Conservation (phyloP, 2,329 filamentous ascomycete species). For the Nemania bipapillata region DNA sequence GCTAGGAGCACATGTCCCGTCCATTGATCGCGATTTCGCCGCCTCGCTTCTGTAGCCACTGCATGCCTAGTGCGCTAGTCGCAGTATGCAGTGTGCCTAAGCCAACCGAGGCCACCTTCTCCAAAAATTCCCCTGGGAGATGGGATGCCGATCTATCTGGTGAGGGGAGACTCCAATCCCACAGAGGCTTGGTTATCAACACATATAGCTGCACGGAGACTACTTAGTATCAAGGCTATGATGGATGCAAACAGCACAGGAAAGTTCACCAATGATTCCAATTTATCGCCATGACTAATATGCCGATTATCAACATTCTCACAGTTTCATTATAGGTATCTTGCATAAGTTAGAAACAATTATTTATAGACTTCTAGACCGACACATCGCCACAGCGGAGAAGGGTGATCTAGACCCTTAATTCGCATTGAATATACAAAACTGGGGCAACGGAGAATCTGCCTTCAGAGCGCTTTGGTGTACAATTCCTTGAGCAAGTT, state of each 20-base stretch:
- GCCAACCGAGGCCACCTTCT: slow-evolving; percentile 7
- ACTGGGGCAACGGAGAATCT: not conserved
- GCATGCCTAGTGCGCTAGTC: not conserved
- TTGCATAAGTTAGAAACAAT: not conserved
- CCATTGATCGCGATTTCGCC: slow-evolving; percentile 11
- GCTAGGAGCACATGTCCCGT: slow-evolving; percentile 34
- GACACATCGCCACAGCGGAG: slow-evolving; percentile 2
- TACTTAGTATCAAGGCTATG: not conserved
- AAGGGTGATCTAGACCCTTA: slow-evolving; percentile 10
- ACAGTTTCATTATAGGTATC: not conserved
- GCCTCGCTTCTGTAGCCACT: slow-evolving; percentile 10
- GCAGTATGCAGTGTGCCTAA: slow-evolving; percentile 19
- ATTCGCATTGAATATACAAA: not conserved
- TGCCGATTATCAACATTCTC: not conserved
- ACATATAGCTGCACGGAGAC: not conserved
- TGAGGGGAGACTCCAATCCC: slow-evolving; percentile 9
- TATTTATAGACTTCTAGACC: not conserved
- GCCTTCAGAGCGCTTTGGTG: not conserved
- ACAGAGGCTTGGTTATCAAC: slow-evolving; percentile 12
- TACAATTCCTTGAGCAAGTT: not conserved
- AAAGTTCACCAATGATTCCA: not conserved
- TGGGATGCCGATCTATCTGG: not conserved
- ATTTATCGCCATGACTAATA: slow-evolving; percentile 7
- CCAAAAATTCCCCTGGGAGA: slow-evolving; percentile 19
- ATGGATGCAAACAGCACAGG: not conserved